Evolutionary conservation across 2,329 filamentous ascomycete genomes (phyloP), one percentile per base, ranked within the genome.

Genomic region (Fusarium cicatricum): DNA sequence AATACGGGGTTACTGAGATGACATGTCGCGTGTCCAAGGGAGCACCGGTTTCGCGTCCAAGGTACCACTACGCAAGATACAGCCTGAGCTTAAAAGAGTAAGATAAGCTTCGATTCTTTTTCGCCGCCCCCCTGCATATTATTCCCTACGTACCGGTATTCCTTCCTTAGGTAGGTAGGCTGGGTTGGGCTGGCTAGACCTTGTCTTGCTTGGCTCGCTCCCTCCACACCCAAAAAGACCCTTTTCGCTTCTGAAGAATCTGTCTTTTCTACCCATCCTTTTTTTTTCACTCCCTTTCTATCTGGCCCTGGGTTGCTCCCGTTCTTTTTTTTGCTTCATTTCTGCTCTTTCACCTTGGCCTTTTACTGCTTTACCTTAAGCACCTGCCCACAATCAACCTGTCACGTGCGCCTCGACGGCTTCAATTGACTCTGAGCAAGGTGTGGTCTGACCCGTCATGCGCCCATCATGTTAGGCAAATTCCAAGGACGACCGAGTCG

Each of bases 401-500:
- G 7, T 26, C 23, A 26, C 23, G 23, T 26, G 23, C 23, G 23
- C 23, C 15, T 11, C 34, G 15, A 37, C 15, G 12, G 23, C 10
- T 50, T 37, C 15, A 29, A 11, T 32, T 37, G 19, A 28, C 26
- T 32, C 41, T 36, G 17, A 29, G 12, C 37, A 40, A 15, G 28
- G 26, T 11, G 19, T 16, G 36, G 23, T 42, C 31, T 29, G 45
- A 44, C 49, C 21, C 21, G 60, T 42, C 38, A 67, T 68, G 65
- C 44, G 47, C 53, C 39, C 38, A 53, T 56, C 47, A 49, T 74
- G 71, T 39, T 74, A 38, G 70, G 51, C 40, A 65, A 70, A 64
- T 46, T 69, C 42, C 69, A 71, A 59, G 69, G 73, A 57, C 71
- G 71, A 52, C 55, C 64, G 11, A 64, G 64, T 54, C 72, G 72